Conservation (phyloP, 2,329 filamentous ascomycete species). For the Fusarium sp. region DNA sequence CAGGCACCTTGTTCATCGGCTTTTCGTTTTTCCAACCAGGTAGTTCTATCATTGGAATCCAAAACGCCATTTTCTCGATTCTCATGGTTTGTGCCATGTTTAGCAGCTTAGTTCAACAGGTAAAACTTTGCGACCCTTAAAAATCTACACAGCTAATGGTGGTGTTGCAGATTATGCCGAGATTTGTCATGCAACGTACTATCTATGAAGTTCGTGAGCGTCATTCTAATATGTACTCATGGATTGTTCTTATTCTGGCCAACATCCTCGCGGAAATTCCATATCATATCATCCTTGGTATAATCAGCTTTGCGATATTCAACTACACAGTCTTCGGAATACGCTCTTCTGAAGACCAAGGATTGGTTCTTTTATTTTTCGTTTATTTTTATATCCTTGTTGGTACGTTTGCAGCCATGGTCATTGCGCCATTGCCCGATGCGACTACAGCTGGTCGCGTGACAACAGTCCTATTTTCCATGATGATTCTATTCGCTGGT, state of each 20-base stretch:
- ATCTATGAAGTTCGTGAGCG: slow-evolving; percentile 83
- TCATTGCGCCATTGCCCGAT: slow-evolving; percentile 75
- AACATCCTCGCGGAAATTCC: slow-evolving; percentile 80
- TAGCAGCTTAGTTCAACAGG: slow-evolving; percentile 74
- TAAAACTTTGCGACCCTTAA: slow-evolving; percentile 8
- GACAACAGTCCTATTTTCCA: slow-evolving; percentile 63
- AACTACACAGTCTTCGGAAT: slow-evolving; percentile 72
- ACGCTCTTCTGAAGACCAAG: slow-evolving; percentile 66
- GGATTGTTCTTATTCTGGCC: slow-evolving; percentile 77
- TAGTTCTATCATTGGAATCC: slow-evolving; percentile 73
- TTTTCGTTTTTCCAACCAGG: slow-evolving; percentile 74
- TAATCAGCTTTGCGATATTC: slow-evolving; percentile 73
- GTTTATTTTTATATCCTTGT: slow-evolving; percentile 77
- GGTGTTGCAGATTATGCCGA: slow-evolving; percentile 71
- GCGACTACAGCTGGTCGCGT: slow-evolving; percentile 75
- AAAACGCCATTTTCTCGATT: slow-evolving; percentile 79
- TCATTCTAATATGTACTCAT: slow-evolving; percentile 79
- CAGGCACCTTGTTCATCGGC: slow-evolving; percentile 77
- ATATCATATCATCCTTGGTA: slow-evolving; percentile 73
- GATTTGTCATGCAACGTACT: slow-evolving; percentile 78
- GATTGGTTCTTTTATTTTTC: slow-evolving; percentile 72
- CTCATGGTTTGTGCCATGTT: slow-evolving; percentile 84
- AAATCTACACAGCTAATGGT: too few relatives aligned
- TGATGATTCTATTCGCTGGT: slow-evolving; percentile 71
- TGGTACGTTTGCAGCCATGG: slow-evolving; percentile 78